phyloP scores from a whole-genome alignment of 2,329 filamentous ascomycete genomes.

The Rhexocercosporidium sp. region DNA sequence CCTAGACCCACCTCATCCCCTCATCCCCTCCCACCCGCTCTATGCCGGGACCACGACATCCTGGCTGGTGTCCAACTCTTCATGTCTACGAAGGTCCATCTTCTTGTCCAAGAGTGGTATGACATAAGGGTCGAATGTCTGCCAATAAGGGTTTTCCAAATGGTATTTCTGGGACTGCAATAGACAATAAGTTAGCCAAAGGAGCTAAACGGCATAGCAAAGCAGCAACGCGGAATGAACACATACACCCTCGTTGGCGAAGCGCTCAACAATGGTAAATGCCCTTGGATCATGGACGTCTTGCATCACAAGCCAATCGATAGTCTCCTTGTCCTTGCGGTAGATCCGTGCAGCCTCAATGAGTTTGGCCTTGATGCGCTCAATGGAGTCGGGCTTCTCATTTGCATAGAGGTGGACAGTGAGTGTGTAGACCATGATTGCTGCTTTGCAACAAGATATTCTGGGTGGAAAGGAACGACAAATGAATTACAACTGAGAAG shows the following conservation, averaged over 20 bases:
- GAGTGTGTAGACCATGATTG: conserved; percentile 70
- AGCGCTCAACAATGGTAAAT: conserved; percentile 79
- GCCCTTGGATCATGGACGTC: conserved; percentile 69
- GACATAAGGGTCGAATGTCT: conserved; percentile 78
- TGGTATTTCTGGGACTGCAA: conserved; percentile 63
- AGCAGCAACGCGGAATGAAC: neutral
- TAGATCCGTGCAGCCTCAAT: conserved; percentile 77
- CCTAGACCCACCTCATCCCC: no score
- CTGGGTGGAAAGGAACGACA: neutral
- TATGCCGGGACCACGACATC: conserved; percentile 49
- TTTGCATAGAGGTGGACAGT: conserved; percentile 75
- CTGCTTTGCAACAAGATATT: neutral
- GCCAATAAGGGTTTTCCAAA: conserved; percentile 51
- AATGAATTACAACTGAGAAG: conserved; percentile 1
- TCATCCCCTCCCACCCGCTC: no score
- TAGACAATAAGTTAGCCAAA: conserved; percentile 26
- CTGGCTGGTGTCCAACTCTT: conserved; percentile 67
- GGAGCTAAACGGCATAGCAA: neutral
- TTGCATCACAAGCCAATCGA: conserved; percentile 80
- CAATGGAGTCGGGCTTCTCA: conserved; percentile 64
- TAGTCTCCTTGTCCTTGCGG: conserved; percentile 71
- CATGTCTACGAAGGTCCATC: conserved; percentile 72
- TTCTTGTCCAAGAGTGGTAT: conserved; percentile 68
- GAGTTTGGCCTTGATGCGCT: conserved; percentile 73
- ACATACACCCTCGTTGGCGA: conserved; percentile 67